phyloP scores from a whole-genome alignment of 2,329 filamentous ascomycete species.

The Cryphonectria nitschkei region DNA sequence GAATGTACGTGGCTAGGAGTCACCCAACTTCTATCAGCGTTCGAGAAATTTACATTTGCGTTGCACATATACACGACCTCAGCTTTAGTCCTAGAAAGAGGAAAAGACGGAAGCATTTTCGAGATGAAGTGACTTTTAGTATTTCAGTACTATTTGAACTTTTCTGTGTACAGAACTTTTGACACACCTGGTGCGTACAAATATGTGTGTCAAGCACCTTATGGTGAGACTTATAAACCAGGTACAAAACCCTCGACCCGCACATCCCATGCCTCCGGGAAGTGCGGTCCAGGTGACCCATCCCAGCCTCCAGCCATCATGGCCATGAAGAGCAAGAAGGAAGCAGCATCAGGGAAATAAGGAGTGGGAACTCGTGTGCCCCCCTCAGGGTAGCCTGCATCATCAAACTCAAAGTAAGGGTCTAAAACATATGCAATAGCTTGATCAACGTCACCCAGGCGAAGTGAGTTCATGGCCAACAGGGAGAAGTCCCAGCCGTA shows the following conservation, averaged over 20 bases:
- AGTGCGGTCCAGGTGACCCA: constrained; percentile 48
- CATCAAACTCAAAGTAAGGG: constrained; percentile 57
- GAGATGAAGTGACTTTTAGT: not conserved
- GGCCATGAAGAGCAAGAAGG: constrained; percentile 54
- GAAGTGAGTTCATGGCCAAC: constrained; percentile 49
- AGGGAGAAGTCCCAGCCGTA: constrained; percentile 52
- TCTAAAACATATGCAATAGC: constrained; percentile 51
- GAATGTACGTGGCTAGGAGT: not conserved
- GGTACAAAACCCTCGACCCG: constrained; percentile 52
- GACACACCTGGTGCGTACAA: not conserved
- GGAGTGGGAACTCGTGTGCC: constrained; percentile 58
- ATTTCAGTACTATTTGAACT: not conserved
- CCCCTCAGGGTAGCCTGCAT: constrained; percentile 58
- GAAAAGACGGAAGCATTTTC: not conserved
- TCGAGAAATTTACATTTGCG: not conserved
- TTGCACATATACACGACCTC: not conserved
- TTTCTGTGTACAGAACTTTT: not conserved
- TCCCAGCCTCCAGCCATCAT: constrained; percentile 64
- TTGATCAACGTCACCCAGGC: constrained; percentile 44
- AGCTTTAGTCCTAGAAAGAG: not conserved
- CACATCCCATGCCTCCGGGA: constrained; percentile 52
- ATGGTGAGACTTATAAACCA: constrained; percentile 34
- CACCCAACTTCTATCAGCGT: not conserved
- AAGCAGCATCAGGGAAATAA: constrained; percentile 57
- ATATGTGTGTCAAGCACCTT: not conserved